Base-by-base conservation (phyloP, 352 stramenopile species). In the Phytophthora fragariaefolia region DNA sequence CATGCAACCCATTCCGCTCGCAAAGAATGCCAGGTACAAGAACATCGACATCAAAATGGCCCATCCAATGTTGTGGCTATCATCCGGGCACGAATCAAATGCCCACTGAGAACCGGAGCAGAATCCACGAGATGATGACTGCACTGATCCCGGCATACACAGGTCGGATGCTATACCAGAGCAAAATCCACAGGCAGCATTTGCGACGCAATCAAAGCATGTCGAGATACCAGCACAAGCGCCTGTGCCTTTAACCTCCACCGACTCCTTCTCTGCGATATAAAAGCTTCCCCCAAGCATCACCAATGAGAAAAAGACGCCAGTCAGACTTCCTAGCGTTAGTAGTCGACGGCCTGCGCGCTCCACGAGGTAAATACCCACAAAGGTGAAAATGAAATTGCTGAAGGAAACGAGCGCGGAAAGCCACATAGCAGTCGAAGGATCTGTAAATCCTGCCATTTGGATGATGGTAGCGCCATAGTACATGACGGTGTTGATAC, bases 401-500 rank as follows among this genome's bases (percentile, higher is more conserved):
- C 57, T 65, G 47, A 65, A 65, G 15, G 58, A 58, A 10, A 91
- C 79, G 23, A 90, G 69, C 1, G 85, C 80, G 9, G 83, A 75
- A 10, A 94, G 73, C 85, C 83, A 91, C 50, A 92, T 87, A 1
- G 85, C 85, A 5, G 80, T 90, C 18, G 77, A 69, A 45, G 74
- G 63, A 38, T 92, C 73, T 15, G 70, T 70, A 36, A 94, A 94
- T 5, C 85, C 85, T 4, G 85, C 83, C 67, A 91, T 78, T 59
- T 89, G 80, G 58, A 94, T 82, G 53, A 94, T 89, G 12, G 74
- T 89, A 20, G 82, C 83, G 32, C 83, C 82, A 51, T 91, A 92
- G 65, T 92, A 94, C 83, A 94, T 92, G 66, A 89, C 83, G 4
- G 82, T 93, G 65, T 93, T 93, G 74, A 93, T 92, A 22, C 84